Conservation (phyloP, 2,329 filamentous ascomycete genomes). For the Colletotrichum spinosum region DNA sequence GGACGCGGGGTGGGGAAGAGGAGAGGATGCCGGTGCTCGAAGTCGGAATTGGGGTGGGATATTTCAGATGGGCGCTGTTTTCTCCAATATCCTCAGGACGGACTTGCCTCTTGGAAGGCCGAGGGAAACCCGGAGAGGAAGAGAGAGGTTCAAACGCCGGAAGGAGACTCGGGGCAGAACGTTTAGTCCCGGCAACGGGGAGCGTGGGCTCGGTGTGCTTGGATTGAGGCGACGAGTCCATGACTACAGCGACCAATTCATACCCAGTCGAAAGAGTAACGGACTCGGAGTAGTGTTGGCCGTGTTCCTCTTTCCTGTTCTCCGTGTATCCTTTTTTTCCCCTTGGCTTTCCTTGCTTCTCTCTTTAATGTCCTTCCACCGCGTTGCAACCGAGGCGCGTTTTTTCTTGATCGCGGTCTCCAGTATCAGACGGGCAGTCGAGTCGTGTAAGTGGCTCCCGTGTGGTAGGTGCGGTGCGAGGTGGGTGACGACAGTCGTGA, state of each 20-base stretch:
- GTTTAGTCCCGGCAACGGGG: slow-evolving; percentile 64
- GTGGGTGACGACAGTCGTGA: slow-evolving; percentile 2
- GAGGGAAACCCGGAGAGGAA: slow-evolving; percentile 80
- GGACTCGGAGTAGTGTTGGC: not conserved
- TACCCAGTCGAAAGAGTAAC: slow-evolving; percentile 27
- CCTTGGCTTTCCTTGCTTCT: not conserved
- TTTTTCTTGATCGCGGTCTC: slow-evolving; percentile 16
- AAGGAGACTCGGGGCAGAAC: slow-evolving; percentile 75
- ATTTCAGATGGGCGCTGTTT: slow-evolving; percentile 70
- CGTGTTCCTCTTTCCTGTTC: not conserved
- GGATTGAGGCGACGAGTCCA: slow-evolving; percentile 56
- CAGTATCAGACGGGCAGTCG: slow-evolving; percentile 25
- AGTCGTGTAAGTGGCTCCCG: slow-evolving; percentile 32
- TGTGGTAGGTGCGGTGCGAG: slow-evolving; percentile 9
- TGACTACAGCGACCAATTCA: slow-evolving; percentile 40
- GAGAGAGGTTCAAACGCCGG: slow-evolving; percentile 84
- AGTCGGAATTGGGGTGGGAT: slow-evolving; percentile 93
- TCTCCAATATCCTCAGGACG: slow-evolving; percentile 49
- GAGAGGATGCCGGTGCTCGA: slow-evolving; percentile 93
- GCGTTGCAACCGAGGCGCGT: slow-evolving; percentile 31
- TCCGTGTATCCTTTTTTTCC: not conserved
- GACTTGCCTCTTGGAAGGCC: slow-evolving; percentile 76
- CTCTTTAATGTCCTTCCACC: slow-evolving; percentile 14
- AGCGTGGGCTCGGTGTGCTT: slow-evolving; percentile 50
- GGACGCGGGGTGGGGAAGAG: slow-evolving; percentile 78